Evolutionary conservation across 2,329 filamentous ascomycete genomes (phyloP).

Genomic region (Fusarium sp.): DNA sequence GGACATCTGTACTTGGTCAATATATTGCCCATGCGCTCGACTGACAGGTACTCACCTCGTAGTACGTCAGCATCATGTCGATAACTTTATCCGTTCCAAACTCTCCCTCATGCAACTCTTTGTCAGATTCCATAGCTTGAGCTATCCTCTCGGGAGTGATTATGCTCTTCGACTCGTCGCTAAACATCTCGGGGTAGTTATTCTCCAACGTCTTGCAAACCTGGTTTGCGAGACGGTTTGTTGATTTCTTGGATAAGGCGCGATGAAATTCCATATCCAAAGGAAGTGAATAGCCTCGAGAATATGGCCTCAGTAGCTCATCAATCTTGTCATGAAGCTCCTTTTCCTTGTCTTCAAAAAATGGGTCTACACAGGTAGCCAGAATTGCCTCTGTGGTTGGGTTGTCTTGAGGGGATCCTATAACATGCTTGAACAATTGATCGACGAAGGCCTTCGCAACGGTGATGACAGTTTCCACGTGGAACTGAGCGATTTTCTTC

Average conservation of each 20-base stretch:
- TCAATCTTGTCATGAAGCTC: slow-evolving; percentile 52
- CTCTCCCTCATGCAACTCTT: slow-evolving; percentile 14
- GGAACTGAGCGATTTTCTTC: slow-evolving; percentile 54
- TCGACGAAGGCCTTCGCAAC: slow-evolving; percentile 56
- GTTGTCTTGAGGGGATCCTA: slow-evolving; percentile 34
- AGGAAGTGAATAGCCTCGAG: slow-evolving; percentile 46
- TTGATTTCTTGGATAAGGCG: background rate
- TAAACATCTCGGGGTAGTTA: no score
- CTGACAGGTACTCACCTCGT: slow-evolving; percentile 52
- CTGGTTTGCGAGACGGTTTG: no score
- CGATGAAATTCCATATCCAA: slow-evolving; percentile 52
- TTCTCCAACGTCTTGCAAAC: no score
- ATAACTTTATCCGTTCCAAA: slow-evolving; percentile 58
- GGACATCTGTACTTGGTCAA: slow-evolving; percentile 52
- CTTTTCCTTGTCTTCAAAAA: slow-evolving; percentile 51
- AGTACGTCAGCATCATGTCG: slow-evolving; percentile 61
- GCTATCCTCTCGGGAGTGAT: no score
- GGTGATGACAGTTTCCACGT: slow-evolving; percentile 52
- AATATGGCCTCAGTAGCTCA: slow-evolving; percentile 57
- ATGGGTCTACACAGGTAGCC: slow-evolving; percentile 49
- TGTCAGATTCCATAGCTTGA: no score
- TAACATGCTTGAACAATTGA: slow-evolving; percentile 52
- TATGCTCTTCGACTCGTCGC: no score
- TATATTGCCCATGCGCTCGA: no score
- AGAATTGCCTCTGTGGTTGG: slow-evolving; percentile 45